Evolutionary conservation across 257 asterid genomes (phyloP).

Genomic region (Fraxinus americana): DNA sequence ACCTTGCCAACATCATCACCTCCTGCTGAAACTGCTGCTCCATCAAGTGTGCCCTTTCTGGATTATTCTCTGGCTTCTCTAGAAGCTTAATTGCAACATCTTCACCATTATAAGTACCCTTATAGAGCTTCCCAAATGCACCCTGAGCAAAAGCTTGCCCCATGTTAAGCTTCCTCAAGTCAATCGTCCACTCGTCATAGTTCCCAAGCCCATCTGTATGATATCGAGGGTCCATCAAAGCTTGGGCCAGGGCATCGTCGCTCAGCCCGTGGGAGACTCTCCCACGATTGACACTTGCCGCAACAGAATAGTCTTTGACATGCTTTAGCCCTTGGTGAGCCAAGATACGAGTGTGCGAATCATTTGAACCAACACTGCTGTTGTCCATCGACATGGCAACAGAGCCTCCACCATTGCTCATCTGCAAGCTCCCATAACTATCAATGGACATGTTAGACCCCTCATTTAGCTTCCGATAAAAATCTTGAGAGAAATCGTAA

Average conservation of each 20-base stretch:
- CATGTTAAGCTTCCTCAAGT: constrained; percentile 62
- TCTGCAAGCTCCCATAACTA: constrained; percentile 69
- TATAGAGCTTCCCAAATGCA: constrained; percentile 67
- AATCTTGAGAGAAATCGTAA: constrained; percentile 59
- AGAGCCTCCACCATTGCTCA: constrained; percentile 75
- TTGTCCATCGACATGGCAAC: constrained; percentile 78
- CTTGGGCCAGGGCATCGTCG: constrained; percentile 66
- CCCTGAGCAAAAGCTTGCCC: constrained; percentile 76
- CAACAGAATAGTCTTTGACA: constrained; percentile 55
- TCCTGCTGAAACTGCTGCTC: constrained; percentile 74
- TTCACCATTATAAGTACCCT: constrained; percentile 55
- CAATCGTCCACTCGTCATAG: constrained; percentile 64
- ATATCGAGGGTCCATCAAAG: constrained; percentile 53
- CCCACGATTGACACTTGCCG: constrained; percentile 65
- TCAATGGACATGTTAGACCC: constrained; percentile 70
- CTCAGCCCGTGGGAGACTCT: constrained; percentile 58
- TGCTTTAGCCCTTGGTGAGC: constrained; percentile 72
- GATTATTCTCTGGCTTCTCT: constrained; percentile 67
- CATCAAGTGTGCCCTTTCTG: constrained; percentile 56
- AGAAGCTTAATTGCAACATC: constrained; percentile 71
- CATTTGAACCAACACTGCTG: constrained; percentile 75
- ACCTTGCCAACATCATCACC: constrained; percentile 64
- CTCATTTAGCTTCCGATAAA: constrained; percentile 70
- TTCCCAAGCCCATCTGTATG: constrained; percentile 61
- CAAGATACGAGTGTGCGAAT: constrained; percentile 64